Conservation (phyloP, 208 protist species). For the Acanthamoeba castellanii region DNA sequence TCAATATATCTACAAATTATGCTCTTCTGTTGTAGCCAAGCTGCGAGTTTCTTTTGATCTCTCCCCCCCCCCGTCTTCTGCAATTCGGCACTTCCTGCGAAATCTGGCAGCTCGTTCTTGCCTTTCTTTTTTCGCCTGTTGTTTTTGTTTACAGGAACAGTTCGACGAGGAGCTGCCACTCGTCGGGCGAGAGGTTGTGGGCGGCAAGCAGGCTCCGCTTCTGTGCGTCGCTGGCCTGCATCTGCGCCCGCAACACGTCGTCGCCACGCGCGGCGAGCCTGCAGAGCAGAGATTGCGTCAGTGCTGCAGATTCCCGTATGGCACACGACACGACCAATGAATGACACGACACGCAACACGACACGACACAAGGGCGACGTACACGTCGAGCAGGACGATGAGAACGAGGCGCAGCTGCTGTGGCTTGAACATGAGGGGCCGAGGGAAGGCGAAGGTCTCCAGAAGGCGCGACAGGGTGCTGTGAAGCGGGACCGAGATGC, state of each 20-base stretch:
- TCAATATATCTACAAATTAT: too few species aligned
- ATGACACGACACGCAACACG: too few species aligned
- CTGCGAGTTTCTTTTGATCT: too few species aligned
- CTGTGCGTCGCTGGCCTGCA: background rate
- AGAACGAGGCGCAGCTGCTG: slow-evolving; percentile 1
- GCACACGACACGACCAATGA: too few species aligned
- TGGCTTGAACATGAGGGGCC: background rate
- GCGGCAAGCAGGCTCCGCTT: background rate
- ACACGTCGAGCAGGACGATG: background rate
- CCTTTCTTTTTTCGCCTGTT: background rate
- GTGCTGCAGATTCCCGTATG: too few species aligned
- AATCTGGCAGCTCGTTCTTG: too few species aligned
- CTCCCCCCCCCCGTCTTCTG: too few species aligned
- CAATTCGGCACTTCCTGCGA: too few species aligned
- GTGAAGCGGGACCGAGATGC: background rate
- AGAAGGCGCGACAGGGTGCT: background rate
- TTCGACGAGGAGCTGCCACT: slow-evolving; percentile 11
- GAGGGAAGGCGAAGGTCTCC: slow-evolving; percentile 1
- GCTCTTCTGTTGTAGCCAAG: too few species aligned
- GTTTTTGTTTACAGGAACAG: background rate
- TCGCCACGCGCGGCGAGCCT: background rate
- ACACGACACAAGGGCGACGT: background rate
- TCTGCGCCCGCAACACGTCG: background rate
- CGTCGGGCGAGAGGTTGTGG: background rate
- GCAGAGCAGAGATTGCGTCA: too few species aligned